Percentiles rank a stretch among this genome's conserved stretches.
These are phyloP conservation scores for Botrytis galanthina DNA, from an alignment of 2,329 filamentous ascomycete genomes.

Conservation along the genomic window DNA sequence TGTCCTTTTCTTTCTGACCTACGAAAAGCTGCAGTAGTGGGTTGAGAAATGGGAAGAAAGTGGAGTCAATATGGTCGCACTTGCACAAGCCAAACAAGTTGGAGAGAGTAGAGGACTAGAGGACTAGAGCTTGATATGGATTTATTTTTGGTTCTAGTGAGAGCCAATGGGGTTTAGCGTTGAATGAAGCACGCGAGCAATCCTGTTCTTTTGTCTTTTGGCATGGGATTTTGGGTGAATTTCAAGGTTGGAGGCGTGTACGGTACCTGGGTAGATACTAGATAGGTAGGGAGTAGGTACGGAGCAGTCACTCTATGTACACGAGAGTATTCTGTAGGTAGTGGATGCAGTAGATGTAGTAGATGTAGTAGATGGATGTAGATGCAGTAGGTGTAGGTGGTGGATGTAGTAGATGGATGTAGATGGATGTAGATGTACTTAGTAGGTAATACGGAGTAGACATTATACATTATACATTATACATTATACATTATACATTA, in stretches of 20 bases:
- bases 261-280: background rate
- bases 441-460: no score
- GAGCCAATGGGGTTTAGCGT: background rate
- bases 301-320: background rate
- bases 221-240: background rate
- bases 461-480: no score
- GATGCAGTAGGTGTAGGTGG: no score
- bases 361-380: no score
- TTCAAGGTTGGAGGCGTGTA: background rate
- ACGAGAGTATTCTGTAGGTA: background rate
- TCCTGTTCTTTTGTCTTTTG: background rate
- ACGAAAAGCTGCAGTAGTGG: constrained; percentile 5
- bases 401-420: no score
- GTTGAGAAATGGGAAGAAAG: background rate
- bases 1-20: background rate
- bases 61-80: background rate
- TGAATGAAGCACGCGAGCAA: background rate
- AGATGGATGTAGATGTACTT: no score
- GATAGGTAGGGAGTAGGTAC: no score
- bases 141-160: background rate
- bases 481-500: no score
- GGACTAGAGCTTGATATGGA: background rate
- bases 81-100: constrained; percentile 3
- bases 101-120: no score
- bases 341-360: no score